Percentiles rank a stretch among this genome's conserved stretches.
Conservation (phyloP, 179 eudicot genomes). For the Gypsophila paniculata region DNA sequence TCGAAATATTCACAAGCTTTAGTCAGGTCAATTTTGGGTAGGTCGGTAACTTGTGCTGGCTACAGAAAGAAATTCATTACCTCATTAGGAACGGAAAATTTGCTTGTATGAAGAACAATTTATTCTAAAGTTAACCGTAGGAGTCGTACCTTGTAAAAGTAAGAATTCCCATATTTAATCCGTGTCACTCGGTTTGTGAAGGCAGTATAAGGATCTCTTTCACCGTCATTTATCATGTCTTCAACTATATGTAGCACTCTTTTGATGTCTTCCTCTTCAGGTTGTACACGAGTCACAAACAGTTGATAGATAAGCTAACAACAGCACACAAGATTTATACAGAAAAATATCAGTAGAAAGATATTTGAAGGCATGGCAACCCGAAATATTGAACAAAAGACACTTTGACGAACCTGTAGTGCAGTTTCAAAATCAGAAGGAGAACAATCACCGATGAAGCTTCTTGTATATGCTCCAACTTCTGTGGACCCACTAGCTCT, state of each 20-base stretch:
- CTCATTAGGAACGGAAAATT: conserved; percentile 3
- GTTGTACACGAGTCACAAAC: conserved; percentile 55
- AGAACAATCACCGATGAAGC: conserved; percentile 77
- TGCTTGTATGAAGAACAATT: neutral
- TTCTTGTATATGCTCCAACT: conserved; percentile 70
- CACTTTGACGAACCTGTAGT: conserved; percentile 51
- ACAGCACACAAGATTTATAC: too few species aligned
- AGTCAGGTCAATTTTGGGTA: conserved; percentile 57
- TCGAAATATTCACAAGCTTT: conserved; percentile 78
- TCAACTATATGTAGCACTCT: conserved; percentile 68
- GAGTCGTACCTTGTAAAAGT: conserved; percentile 74
- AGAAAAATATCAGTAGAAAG: too few species aligned
- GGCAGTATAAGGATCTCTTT: conserved; percentile 75
- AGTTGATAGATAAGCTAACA: conserved; percentile 81
- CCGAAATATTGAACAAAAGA: too few species aligned
- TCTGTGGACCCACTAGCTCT: conserved; percentile 69
- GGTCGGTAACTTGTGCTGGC: conserved; percentile 58
- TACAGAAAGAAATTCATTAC: conserved; percentile 30
- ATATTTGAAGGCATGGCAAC: too few species aligned
- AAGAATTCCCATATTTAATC: conserved; percentile 74
- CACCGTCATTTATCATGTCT: conserved; percentile 64
- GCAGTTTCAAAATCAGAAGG: conserved; percentile 91
- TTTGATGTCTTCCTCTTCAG: conserved; percentile 64
- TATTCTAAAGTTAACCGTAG: neutral
- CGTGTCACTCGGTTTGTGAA: conserved; percentile 66